Percentiles rank a stretch among this genome's conserved stretches.
Evolutionary conservation across 176 grass and related monocot species (phyloP).

Genomic region (Bonia amplexicaulis): DNA sequence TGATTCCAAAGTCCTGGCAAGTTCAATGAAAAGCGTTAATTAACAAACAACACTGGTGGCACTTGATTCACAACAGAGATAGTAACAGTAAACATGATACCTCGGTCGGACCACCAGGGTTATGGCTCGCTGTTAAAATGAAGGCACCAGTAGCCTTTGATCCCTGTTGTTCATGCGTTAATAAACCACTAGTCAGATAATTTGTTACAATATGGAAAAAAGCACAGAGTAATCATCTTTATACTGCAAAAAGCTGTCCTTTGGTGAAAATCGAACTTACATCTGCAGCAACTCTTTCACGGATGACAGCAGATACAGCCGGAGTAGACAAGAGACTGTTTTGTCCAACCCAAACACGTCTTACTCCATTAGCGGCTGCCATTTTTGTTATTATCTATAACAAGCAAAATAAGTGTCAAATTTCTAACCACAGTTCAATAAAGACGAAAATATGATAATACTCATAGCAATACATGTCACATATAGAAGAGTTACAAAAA

Average conservation of each 20-base stretch:
- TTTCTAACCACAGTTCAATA: not conserved
- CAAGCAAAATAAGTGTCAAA: constrained; percentile 18
- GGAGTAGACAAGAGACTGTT: constrained; percentile 88
- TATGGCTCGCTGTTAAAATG: constrained; percentile 96
- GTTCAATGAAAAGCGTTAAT: constrained; percentile 16
- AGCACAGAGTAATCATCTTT: not conserved
- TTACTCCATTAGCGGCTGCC: constrained; percentile 91
- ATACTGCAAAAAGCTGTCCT: not conserved
- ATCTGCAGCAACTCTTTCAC: constrained; percentile 90
- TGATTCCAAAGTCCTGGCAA: constrained; percentile 94
- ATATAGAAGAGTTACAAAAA: not conserved
- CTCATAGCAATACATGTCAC: not conserved
- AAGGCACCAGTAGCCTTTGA: constrained; percentile 92
- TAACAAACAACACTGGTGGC: constrained; percentile 5
- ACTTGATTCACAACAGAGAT: not conserved
- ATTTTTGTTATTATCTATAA: constrained; percentile 92
- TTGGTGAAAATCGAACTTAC: constrained; percentile 55
- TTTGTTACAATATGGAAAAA: not conserved
- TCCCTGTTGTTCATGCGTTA: constrained; percentile 50
- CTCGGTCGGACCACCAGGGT: constrained; percentile 85
- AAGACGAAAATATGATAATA: not conserved
- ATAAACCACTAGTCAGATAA: constrained; percentile 4
- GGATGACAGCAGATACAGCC: constrained; percentile 90
- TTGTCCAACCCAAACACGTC: constrained; percentile 91
- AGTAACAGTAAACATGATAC: constrained; percentile 36